Base-by-base conservation (phyloP, 345 rosid species). In the Eucalyptus camaldulensis region DNA sequence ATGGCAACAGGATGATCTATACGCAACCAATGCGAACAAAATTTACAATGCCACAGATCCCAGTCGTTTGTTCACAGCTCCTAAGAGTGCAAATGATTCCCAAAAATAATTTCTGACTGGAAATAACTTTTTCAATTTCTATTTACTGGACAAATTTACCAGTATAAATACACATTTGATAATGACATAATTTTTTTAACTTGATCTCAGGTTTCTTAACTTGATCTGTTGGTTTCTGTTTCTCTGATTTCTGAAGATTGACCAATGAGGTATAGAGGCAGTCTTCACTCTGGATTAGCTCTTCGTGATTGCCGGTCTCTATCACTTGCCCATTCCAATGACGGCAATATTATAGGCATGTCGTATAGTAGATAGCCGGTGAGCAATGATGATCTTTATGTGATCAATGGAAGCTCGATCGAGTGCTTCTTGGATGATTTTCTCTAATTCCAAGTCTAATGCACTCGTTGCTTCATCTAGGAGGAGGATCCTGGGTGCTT, bases 241-340 rank as follows among this genome's bases (percentile, higher is more conserved):
- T 80, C 85, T 72, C 92, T 13, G 91, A 90, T 86, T 91, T 94
- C 89, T 96, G 96, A 45, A 95, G 94, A 25, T 91, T 93, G 37
- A 94, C 94, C 29, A 96, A 88, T 17, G 95, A 87, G 29, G 95
- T 13, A 86, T 95, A 96, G 45, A 88, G 90, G 45, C 97, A 95
- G 27, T 93, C 86, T 60, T 89, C 62, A 7, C 88, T 92, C 50
- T 88, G 81, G 88, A 95, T 94, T 7, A 96, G 90, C 54, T 94
- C 93, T 21, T 93, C 92, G 37, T 95, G 98, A 12, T 97, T 93
- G 7, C 97, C 97, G 2, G 88, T 90, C 87, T 96, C 97, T 33
- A 91, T 88, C 47, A 94, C 87, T 47, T 89, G 93, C 24, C 96
- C 96, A 43, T 90, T 89, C 8, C 91, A 93, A 96, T 93, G 5